Evolutionary conservation across 495 filamentous ascomycete genomes (phyloP).

Genomic region (Apodospora peruviana): DNA sequence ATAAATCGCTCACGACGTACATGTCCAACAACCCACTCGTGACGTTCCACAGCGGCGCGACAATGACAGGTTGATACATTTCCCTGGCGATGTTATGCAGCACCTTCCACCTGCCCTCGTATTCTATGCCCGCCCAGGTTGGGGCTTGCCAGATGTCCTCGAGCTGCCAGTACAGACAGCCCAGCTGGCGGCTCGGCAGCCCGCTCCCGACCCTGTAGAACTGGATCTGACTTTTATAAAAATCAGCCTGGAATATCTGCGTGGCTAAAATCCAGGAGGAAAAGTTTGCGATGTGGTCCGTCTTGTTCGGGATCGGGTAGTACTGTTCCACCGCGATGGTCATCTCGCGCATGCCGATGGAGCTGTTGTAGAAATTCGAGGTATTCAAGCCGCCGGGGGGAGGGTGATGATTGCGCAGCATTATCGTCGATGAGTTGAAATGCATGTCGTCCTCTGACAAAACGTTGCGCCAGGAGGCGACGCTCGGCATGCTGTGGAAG

Average conservation of each 20-base stretch:
- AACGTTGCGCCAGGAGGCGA: conserved; percentile 56
- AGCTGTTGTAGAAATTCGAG: conserved; percentile 31
- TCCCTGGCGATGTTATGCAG: conserved; percentile 57
- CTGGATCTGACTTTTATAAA: conserved; percentile 57
- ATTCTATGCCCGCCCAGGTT: conserved; percentile 62
- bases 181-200: conserved; percentile 54
- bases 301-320: conserved; percentile 57
- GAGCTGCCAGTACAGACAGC: conserved; percentile 64
- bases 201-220: conserved; percentile 62
- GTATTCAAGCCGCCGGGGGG: conserved; percentile 49
- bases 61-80: conserved; percentile 55
- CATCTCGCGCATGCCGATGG: conserved; percentile 57
- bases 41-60: conserved; percentile 57
- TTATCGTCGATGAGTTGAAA: conserved; percentile 56
- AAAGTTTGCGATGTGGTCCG: conserved; percentile 56
- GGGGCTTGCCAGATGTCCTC: conserved; percentile 68
- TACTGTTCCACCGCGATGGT: conserved; percentile 54
- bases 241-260: conserved; percentile 64
- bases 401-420: conserved; percentile 63
- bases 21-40: conserved; percentile 49
- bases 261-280: conserved; percentile 64
- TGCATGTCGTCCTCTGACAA: conserved; percentile 44
- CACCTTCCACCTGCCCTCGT: conserved; percentile 61
- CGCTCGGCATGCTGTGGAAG: conserved; percentile 60
- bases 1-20: conserved; percentile 56